phyloP scores from a whole-genome alignment of 164 flowering plant species.

The Stephania cephalantha region DNA sequence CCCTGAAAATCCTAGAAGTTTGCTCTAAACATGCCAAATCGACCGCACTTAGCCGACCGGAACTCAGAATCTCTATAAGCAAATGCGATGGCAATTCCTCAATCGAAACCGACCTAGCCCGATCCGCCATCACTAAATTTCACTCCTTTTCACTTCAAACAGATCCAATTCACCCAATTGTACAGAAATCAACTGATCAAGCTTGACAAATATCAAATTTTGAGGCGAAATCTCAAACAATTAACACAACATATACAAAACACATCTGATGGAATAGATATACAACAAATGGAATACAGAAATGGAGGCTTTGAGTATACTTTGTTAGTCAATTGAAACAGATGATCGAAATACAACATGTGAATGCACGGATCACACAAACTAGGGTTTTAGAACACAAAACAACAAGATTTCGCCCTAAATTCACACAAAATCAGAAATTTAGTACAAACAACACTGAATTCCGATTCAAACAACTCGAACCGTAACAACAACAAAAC shows the following conservation, averaged over 20 bases:
- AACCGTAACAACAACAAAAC: not conserved
- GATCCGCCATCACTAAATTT: conserved; percentile 34
- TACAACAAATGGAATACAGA: conserved; percentile 31
- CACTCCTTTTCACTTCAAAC: conserved; percentile 1
- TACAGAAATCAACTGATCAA: not conserved
- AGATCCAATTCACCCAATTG: not conserved
- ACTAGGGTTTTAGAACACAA: not conserved
- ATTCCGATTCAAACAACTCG: not conserved
- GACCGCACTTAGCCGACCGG: conserved; percentile 50
- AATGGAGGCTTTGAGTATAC: conserved; percentile 32
- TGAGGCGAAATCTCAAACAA: conserved; percentile 54
- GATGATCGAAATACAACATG: conserved; percentile 40
- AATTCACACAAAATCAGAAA: not conserved
- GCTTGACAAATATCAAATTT: conserved; percentile 34
- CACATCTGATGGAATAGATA: conserved; percentile 38
- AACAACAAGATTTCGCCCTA: not conserved
- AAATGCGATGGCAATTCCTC: conserved; percentile 88
- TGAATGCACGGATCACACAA: conserved; percentile 25
- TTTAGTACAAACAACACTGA: not conserved
- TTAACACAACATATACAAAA: conserved; percentile 50
- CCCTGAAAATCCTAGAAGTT: conserved; percentile 58
- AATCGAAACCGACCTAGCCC: conserved; percentile 29
- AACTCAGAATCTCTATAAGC: conserved; percentile 59
- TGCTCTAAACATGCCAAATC: conserved; percentile 71
- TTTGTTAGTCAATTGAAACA: conserved; percentile 22